phyloP scores from a whole-genome alignment of 371 early-diverging fungal genomes.

The Cokeromyces recurvatus region DNA sequence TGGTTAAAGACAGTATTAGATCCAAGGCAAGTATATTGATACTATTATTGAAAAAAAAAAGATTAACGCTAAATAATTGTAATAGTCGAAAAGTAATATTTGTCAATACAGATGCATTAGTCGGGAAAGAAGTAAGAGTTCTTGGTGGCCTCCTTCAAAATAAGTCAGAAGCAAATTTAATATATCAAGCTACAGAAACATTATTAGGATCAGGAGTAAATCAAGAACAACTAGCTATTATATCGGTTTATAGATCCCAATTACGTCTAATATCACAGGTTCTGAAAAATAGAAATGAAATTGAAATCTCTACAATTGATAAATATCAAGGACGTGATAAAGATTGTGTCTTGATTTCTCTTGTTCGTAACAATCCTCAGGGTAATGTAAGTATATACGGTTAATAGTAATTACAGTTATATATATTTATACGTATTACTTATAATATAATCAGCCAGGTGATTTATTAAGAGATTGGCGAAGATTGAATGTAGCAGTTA shows the following conservation, averaged over 20 bases:
- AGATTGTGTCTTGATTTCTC: conserved; percentile 80
- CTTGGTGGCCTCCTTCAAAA: conserved; percentile 60
- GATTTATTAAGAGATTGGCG: conserved; percentile 90
- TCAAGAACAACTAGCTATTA: conserved; percentile 67
- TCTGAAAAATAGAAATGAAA: conserved; percentile 26
- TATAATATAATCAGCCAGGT: conserved; percentile 56
- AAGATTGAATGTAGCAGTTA: conserved; percentile 97
- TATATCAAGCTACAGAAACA: conserved; percentile 45
- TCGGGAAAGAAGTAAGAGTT: conserved; percentile 45
- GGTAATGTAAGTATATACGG: conserved; percentile 47
- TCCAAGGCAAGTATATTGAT: conserved; percentile 39
- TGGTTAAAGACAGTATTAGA: conserved; percentile 69
- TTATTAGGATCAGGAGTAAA: conserved; percentile 64
- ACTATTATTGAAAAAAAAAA: no score
- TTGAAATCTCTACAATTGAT: conserved; percentile 86
- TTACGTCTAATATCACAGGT: conserved; percentile 54
- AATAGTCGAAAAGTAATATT: conserved; percentile 69
- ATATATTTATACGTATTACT: background rate
- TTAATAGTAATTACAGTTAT: background rate
- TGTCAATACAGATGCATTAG: conserved; percentile 74
- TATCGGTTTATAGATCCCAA: conserved; percentile 88
- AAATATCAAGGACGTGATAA: conserved; percentile 94
- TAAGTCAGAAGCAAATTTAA: conserved; percentile 62
- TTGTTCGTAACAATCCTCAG: conserved; percentile 79
- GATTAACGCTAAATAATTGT: background rate